Base-by-base conservation (phyloP, 2,329 filamentous ascomycete species). In the Sodiomyces alkalinus region DNA sequence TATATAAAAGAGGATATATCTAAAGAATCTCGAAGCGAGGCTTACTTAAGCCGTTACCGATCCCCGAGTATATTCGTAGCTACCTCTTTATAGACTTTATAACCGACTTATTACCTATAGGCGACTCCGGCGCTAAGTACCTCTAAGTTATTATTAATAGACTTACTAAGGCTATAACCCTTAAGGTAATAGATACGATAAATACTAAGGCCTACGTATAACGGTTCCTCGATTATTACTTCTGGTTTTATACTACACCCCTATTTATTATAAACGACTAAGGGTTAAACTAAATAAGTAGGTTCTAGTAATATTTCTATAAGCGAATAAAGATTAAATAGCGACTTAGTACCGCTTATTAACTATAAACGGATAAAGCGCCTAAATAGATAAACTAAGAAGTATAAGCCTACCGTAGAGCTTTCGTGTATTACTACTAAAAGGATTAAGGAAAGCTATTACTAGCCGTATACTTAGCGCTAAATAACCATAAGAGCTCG, bases 221-320 rank as follows among this genome's bases (percentile, higher is more conserved):
- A 19, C n/a, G n/a, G 9, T 29, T 29, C 15, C 16, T 25, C 6
- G 13, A 24, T 14, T 29, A 19, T 13, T 25, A 29, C 19, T 19
- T 29, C 9, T 10, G 14, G 6, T 29, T 23, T 13, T 25, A 29
- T 25, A 25, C 11, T 11, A 12, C 24, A 16, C 15, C 19, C 6
- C 10, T 19, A 2, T 23, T 7, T 19, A 29, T 29, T 17, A 7
- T 25, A 4, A 16, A 2, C 6, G 7, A 29, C 12, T 7, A 17
- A 5, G 20, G 21, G 2, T 24, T 7, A 3, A 20, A 19, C 15
- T 29, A 16, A n/a, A 29, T 9, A 19, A 25, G 20, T 13, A 19
- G 14, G 10, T 29, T 29, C 23, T 31, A 22, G 23, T 11, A n/a
- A 12, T 20, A 27, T 13, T 27, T 32, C 20, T 28, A 17, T 12